Evolutionary conservation across 441 rosid species (phyloP), one percentile per base, ranked within the genome.

Genomic region (Populus hybrid): DNA sequence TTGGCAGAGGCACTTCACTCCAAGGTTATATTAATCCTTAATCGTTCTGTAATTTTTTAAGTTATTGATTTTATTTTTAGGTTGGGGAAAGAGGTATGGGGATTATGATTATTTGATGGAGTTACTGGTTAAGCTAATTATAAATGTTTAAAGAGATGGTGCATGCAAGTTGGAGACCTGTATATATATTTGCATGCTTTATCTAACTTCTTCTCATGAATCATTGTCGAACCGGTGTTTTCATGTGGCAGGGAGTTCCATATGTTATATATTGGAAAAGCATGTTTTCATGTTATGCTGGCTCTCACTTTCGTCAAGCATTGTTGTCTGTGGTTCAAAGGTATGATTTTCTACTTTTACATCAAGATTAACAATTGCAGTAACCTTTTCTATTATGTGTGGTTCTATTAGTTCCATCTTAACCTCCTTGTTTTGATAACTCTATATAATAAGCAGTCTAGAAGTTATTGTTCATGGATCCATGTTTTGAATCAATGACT

Each of bases 291-390:
- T 81, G 64, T 69, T 91, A 89, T 83, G 91, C 85, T 63, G 93
- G 94, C 78, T 86, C 90, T 73, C 98, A 96, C 87, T 96, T 96
- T 82, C 94, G 90, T 63, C 96, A 90, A 73, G 97, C 98, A 74
- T 80, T 96, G 70, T 87, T 93, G 32, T 93, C 98, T 11, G 90
- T 94, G 72, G 78, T 94, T 74, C 96, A 91, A 80, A 93, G 98
- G 99, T 94, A 84, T 32, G 71, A 72, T 76, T 74, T 23, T 78
- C 21, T 70, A 10, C 36, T 67, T 77, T 20, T 40, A n/a, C 57
- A 21, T 34, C 20, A 35, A 59, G 12, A 66, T 8, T 6, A 53
- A 57, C 28, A 20, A 34, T 23, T 50, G 26, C 28, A 10, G 18
- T 50, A 26, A 38, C 40, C 10, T 70, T 30, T 50, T 32, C 36